These are phyloP conservation scores for Nakataea oryzae DNA, from an alignment of 2,329 filamentous ascomycete genomes.

Conservation along the genomic window DNA sequence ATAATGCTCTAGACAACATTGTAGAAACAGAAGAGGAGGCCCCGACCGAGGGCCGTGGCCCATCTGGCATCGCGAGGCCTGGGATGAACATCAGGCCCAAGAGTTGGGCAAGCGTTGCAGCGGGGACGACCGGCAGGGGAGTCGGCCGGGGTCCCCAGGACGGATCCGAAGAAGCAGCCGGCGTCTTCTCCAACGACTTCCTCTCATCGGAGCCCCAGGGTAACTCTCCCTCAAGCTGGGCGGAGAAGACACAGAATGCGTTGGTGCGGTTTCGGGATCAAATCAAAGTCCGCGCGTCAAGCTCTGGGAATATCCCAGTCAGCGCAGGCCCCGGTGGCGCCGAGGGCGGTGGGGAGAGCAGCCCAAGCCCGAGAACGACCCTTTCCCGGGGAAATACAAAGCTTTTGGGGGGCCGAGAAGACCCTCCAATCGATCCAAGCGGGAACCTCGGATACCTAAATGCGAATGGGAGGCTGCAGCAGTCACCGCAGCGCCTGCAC, in stretches of 20 bases:
- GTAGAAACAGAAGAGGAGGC: constrained; percentile 8
- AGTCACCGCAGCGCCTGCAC: background rate
- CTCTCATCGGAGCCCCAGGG: constrained; percentile 13
- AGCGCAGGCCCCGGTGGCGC: background rate
- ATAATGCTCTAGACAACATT: constrained; percentile 7
- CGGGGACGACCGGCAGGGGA: background rate
- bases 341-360: background rate
- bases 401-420: no score
- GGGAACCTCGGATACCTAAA: background rate
- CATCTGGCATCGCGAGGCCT: no score
- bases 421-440: background rate
- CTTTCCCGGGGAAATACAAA: no score
- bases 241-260: constrained; percentile 7
- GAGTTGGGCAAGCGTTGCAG: constrained; percentile 13
- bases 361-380: background rate
- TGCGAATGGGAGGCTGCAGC: background rate
- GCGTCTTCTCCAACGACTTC: constrained; percentile 17
- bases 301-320: background rate
- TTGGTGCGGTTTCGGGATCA: background rate
- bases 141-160: background rate
- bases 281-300: background rate
- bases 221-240: constrained; percentile 19
- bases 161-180: background rate
- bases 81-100: background rate
- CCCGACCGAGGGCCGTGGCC: no score